A percentile compares a stretch with the other conserved stretches of the same genome.
Conservation (phyloP, 1,284 basidiomycete species). For the Papiliotrema laurentii region DNA sequence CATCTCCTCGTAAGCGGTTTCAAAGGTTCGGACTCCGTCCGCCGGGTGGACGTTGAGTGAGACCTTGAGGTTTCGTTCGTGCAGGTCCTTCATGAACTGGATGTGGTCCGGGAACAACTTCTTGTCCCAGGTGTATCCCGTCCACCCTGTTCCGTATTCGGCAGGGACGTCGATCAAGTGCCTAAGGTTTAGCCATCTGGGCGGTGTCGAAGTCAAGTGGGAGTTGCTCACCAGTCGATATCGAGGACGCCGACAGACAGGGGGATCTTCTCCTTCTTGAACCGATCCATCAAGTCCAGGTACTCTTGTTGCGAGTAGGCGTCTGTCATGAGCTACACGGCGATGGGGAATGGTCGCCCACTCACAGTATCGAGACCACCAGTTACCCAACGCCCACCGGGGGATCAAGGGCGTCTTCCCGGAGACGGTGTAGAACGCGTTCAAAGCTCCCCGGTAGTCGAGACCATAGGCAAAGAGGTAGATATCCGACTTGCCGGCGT, state of each 20-base stretch:
- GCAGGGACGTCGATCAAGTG: slow-evolving; percentile 9
- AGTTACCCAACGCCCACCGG: slow-evolving; percentile 26
- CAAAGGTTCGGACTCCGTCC: slow-evolving; percentile 22
- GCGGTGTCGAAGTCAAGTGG: not conserved
- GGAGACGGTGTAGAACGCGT: slow-evolving; percentile 14
- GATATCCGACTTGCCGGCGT: slow-evolving; percentile 7
- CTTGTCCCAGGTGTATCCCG: slow-evolving; percentile 25
- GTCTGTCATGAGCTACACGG: slow-evolving; percentile 1
- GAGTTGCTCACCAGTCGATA: slow-evolving; percentile 20
- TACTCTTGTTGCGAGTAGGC: slow-evolving; percentile 19
- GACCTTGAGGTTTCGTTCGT: slow-evolving; percentile 19
- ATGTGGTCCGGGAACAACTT: slow-evolving; percentile 26
- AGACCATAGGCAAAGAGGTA: slow-evolving; percentile 24
- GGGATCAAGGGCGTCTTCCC: slow-evolving; percentile 19
- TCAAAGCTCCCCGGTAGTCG: slow-evolving; percentile 17
- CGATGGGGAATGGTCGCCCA: not conserved
- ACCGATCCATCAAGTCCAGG: slow-evolving; percentile 20
- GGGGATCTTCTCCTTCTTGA: slow-evolving; percentile 22
- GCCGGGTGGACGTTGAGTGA: slow-evolving; percentile 26
- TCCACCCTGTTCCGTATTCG: slow-evolving; percentile 23
- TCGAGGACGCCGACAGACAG: slow-evolving; percentile 22
- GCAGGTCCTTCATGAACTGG: slow-evolving; percentile 17
- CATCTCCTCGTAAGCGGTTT: slow-evolving; percentile 17
- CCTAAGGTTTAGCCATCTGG: not conserved
- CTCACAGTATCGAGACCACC: slow-evolving; percentile 23